Conservation (phyloP, 2,329 filamentous ascomycete species). For the Paraphoma chrysanthemicola region DNA sequence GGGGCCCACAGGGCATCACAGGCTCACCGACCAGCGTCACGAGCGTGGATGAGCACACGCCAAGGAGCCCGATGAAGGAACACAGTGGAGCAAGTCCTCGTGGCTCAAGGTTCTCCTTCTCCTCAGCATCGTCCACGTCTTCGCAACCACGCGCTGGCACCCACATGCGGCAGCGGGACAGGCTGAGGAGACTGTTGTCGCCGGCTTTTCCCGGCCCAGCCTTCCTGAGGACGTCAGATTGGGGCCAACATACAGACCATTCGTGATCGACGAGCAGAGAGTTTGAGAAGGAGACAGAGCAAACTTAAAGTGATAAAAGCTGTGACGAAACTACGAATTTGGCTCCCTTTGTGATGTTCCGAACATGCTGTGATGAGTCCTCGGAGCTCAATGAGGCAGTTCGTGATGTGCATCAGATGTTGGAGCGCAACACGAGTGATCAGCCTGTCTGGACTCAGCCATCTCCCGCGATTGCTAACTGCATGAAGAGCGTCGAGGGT, state of each 20-base stretch:
- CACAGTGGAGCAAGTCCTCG: conserved; percentile 8
- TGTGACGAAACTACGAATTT: conserved; percentile 11
- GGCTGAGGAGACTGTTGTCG: conserved; percentile 29
- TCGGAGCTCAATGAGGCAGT: conserved; percentile 10
- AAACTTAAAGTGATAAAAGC: conserved; percentile 19
- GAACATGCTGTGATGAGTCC: not conserved
- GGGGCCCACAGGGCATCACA: not conserved
- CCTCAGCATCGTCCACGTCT: conserved; percentile 28
- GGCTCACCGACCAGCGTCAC: conserved; percentile 7
- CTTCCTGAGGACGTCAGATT: conserved; percentile 16
- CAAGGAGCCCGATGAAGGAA: conserved; percentile 6
- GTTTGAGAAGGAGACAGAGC: conserved; percentile 16
- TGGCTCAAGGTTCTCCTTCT: conserved; percentile 26
- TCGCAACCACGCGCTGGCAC: conserved; percentile 13
- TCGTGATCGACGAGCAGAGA: conserved; percentile 12
- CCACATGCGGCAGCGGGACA: conserved; percentile 29
- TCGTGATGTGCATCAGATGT: conserved; percentile 10
- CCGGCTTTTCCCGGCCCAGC: conserved; percentile 25
- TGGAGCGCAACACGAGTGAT: conserved; percentile 5
- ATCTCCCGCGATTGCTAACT: conserved; percentile 1
- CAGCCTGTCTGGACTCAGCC: conserved; percentile 14
- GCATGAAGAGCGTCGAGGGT: conserved; percentile 12
- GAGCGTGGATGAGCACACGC: conserved; percentile 15
- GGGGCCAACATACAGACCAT: conserved; percentile 14
- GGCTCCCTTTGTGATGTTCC: conserved; percentile 7